These are phyloP conservation scores for Naganishia vishniacii DNA, from an alignment of 768 basidiomycete species.

Conservation along the genomic window DNA sequence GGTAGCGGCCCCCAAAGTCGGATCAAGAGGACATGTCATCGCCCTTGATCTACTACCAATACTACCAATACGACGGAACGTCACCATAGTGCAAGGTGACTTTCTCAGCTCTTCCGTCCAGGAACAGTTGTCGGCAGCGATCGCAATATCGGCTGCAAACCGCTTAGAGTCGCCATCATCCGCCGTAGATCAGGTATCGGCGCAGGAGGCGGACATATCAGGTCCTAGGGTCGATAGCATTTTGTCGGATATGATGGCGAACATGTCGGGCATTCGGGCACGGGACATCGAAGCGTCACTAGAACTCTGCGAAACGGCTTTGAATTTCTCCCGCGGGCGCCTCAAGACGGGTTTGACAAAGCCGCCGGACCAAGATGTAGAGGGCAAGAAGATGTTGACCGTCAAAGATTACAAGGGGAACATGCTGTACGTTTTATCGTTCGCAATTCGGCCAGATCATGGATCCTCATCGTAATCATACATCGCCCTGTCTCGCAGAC, in stretches of 20 bases:
- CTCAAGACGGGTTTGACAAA: conserved; percentile 1
- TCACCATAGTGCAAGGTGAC: conserved; percentile 68
- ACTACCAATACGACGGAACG: conserved; percentile 58
- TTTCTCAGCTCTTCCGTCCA: conserved; percentile 62
- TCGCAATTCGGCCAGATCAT: not conserved
- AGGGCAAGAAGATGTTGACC: conserved; percentile 3
- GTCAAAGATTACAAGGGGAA: conserved; percentile 16
- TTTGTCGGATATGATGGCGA: conserved; percentile 84
- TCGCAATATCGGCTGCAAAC: conserved; percentile 17
- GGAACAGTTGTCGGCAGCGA: conserved; percentile 51
- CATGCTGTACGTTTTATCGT: conserved; percentile 13
- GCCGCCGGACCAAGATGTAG: not conserved
- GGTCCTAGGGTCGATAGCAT: conserved; percentile 64
- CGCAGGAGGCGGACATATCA: not conserved
- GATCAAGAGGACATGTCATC: conserved; percentile 53
- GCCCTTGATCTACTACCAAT: conserved; percentile 78
- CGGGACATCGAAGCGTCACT: conserved; percentile 66
- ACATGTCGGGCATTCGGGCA: conserved; percentile 64
- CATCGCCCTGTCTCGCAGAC: conserved; percentile 50
- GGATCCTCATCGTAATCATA: not conserved
- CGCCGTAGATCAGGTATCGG: not conserved
- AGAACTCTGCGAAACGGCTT: conserved; percentile 68
- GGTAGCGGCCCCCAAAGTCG: conserved; percentile 52
- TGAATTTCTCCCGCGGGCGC: conserved; percentile 56
- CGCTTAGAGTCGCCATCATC: conserved; percentile 7